These are phyloP conservation scores for Millerozyma acaciae DNA, from an alignment of 805 yeast species.

Conservation along the genomic window DNA sequence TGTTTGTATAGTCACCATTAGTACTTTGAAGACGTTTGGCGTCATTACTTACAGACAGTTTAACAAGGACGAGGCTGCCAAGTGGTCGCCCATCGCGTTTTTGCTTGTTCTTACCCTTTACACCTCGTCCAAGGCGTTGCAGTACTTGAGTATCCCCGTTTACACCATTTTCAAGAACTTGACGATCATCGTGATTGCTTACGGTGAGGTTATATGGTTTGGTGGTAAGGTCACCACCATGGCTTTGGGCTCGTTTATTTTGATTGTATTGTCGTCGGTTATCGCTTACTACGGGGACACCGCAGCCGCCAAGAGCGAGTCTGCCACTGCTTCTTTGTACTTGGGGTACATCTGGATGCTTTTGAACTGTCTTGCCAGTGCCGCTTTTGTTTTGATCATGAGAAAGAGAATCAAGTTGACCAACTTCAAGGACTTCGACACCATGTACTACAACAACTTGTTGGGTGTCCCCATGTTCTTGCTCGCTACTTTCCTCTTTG, in stretches of 20 bases:
- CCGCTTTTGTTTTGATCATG: slow-evolving; percentile 89
- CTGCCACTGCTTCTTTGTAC: slow-evolving; percentile 44
- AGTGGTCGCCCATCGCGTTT: slow-evolving; percentile 93
- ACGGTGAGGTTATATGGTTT: slow-evolving; percentile 97
- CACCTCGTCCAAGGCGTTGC: slow-evolving; percentile 93
- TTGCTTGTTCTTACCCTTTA: slow-evolving; percentile 90
- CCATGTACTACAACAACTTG: slow-evolving; percentile 97
- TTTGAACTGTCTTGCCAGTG: slow-evolving; percentile 88
- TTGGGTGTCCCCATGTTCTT: slow-evolving; percentile 87
- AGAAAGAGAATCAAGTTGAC: slow-evolving; percentile 97
- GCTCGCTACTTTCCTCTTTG: slow-evolving; percentile 69
- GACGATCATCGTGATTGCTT: slow-evolving; percentile 94
- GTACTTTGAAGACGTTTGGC: slow-evolving; percentile 67
- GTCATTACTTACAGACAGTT: slow-evolving; percentile 83
- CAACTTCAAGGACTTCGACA: slow-evolving; percentile 93
- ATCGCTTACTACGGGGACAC: slow-evolving; percentile 91
- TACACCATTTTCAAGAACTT: slow-evolving; percentile 97
- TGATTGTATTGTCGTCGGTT: slow-evolving; percentile 94
- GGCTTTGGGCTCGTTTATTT: slow-evolving; percentile 82
- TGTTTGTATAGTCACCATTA: slow-evolving; percentile 75
- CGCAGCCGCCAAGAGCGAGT: slow-evolving; percentile 33
- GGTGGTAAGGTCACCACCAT: slow-evolving; percentile 87
- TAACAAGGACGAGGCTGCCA: slow-evolving; percentile 83
- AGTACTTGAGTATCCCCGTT: slow-evolving; percentile 87
- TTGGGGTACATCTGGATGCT: slow-evolving; percentile 97